A percentile compares a stretch with the other conserved stretches of the same genome.
Evolutionary conservation across 345 rosid genomes (phyloP).

Genomic region (Ricinus communis): DNA sequence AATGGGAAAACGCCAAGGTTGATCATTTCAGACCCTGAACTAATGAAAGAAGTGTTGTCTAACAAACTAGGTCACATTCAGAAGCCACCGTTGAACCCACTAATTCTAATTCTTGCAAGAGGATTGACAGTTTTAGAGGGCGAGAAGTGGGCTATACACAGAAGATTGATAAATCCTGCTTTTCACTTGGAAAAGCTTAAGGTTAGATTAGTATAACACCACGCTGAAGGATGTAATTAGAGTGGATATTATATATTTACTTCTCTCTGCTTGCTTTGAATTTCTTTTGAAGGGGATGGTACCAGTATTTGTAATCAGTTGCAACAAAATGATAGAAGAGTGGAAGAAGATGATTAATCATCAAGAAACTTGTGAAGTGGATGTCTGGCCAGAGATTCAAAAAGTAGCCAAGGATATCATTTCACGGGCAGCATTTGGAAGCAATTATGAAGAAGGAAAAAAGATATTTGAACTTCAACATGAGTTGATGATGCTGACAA

Average conservation of each 20-base stretch:
- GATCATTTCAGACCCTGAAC: conserved; percentile 40
- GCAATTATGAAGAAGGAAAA: conserved; percentile 53
- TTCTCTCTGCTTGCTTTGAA: background rate
- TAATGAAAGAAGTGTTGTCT: conserved; percentile 41
- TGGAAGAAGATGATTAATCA: conserved; percentile 38
- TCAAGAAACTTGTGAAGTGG: conserved; percentile 39
- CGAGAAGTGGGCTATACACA: conserved; percentile 46
- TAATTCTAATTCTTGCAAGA: conserved; percentile 32
- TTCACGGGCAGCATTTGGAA: conserved; percentile 51
- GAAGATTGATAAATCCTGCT: conserved; percentile 45
- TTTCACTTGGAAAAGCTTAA: conserved; percentile 50
- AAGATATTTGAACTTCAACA: conserved; percentile 44
- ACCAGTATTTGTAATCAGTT: conserved; percentile 36
- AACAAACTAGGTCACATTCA: conserved; percentile 46
- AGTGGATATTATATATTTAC: background rate
- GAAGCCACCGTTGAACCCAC: conserved; percentile 43
- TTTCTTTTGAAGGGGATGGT: conserved; percentile 35
- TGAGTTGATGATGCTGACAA: conserved; percentile 25
- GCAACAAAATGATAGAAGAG: conserved; percentile 34
- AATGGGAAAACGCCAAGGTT: conserved; percentile 42
- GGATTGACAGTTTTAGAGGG: conserved; percentile 45
- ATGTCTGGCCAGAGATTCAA: conserved; percentile 49
- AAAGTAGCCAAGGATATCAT: conserved; percentile 44
- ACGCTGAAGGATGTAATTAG: background rate
- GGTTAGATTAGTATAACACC: conserved; percentile 21